These are phyloP conservation scores for Vigna nakashimae DNA, from an alignment of 306 rosid genomes.

Conservation along the genomic window DNA sequence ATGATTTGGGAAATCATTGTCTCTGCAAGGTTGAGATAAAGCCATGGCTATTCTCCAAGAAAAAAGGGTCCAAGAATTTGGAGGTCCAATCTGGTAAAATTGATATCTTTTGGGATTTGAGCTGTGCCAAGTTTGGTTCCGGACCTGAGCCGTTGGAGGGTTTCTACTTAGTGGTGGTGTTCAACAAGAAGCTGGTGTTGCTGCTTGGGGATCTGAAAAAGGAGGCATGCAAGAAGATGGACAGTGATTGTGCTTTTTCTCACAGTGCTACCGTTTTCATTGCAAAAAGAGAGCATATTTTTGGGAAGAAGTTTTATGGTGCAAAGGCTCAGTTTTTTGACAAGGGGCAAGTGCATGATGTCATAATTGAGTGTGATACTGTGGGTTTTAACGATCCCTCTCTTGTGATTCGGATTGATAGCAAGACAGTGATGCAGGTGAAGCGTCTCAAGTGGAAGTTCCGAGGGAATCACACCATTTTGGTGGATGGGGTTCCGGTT, in stretches of 20 bases:
- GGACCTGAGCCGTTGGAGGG: constrained; percentile 87
- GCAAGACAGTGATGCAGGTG: constrained; percentile 77
- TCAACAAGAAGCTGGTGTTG: constrained; percentile 62
- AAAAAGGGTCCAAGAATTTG: constrained; percentile 77
- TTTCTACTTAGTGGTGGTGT: constrained; percentile 65
- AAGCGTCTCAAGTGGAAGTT: constrained; percentile 89
- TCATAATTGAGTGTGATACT: constrained; percentile 83
- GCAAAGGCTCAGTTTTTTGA: constrained; percentile 80
- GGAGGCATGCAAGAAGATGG: constrained; percentile 65
- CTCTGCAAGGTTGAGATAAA: constrained; percentile 81
- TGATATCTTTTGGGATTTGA: constrained; percentile 77
- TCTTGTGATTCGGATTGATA: constrained; percentile 75
- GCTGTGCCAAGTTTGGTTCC: constrained; percentile 75
- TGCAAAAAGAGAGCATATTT: constrained; percentile 77
- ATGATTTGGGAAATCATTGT: constrained; percentile 61
- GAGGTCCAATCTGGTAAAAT: constrained; percentile 67
- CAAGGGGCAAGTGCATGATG: constrained; percentile 68
- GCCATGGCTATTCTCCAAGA: constrained; percentile 89
- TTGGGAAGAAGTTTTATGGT: constrained; percentile 71
- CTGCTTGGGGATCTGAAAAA: constrained; percentile 74
- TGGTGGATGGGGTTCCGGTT: constrained; percentile 80
- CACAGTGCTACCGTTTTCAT: constrained; percentile 58
- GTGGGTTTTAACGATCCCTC: constrained; percentile 65
- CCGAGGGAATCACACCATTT: constrained; percentile 76
- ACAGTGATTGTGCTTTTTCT: constrained; percentile 40